Evolutionary conservation across 2,329 filamentous ascomycete genomes (phyloP).

Genomic region (Phialophora expanda): DNA sequence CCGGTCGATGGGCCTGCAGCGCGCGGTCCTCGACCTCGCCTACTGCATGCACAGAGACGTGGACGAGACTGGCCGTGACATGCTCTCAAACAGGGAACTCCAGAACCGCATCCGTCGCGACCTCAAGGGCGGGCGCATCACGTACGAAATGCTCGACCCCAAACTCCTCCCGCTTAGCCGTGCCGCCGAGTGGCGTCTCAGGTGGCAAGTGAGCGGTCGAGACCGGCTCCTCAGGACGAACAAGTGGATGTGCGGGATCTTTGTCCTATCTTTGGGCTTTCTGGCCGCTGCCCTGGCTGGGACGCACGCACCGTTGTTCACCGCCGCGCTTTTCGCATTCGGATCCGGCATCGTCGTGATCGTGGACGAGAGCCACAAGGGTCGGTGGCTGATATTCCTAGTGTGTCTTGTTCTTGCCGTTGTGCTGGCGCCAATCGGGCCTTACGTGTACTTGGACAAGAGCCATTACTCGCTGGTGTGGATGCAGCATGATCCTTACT

Average conservation of each 20-base stretch:
- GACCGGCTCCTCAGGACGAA: constrained; percentile 2
- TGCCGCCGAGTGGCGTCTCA: constrained; percentile 1
- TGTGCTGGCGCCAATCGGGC: constrained; percentile 12
- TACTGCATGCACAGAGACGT: constrained; percentile 28
- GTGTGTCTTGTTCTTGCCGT: constrained; percentile 9
- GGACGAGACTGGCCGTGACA: constrained; percentile 19
- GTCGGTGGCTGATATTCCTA: constrained; percentile 22
- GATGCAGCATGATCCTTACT: constrained; percentile 12
- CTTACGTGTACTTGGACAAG: constrained; percentile 21
- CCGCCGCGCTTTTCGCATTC: constrained; percentile 1
- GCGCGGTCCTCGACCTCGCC: constrained; percentile 37
- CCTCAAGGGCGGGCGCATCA: constrained; percentile 20
- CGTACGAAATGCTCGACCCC: constrained; percentile 20
- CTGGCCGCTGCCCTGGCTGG: constrained; percentile 16
- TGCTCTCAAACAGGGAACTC: constrained; percentile 23
- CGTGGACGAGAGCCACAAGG: constrained; percentile 8
- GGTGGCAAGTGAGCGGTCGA: constrained; percentile 4
- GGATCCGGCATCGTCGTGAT: constrained; percentile 6
- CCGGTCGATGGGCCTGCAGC: constrained; percentile 43
- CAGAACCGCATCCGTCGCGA: constrained; percentile 16
- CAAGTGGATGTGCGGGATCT: constrained; percentile 7
- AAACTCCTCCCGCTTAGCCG: constrained; percentile 17
- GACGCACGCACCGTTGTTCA: constrained; percentile 13
- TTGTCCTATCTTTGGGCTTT: constrained; percentile 18
- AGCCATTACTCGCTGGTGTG: constrained; percentile 16